Evolutionary conservation across 805 yeast genomes (phyloP), one percentile per base, ranked within the genome.

Genomic region (Saccharomycopsis fermentans): DNA sequence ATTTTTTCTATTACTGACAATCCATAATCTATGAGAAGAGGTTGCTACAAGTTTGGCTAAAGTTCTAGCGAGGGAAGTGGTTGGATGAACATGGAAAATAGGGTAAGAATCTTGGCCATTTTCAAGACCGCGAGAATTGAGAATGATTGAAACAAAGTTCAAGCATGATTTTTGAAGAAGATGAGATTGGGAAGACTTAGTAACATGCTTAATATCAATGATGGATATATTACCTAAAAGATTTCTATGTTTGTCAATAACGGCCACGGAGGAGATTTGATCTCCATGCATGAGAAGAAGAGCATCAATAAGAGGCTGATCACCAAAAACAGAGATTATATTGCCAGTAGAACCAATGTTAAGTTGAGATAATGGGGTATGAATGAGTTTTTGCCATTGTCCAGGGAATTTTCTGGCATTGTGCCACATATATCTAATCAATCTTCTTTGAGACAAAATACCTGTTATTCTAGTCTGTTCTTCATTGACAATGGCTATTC

Each of bases 71-170:
- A 94, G 77, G 0, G 94, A 84, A 9, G 95, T 82, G 47, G 80
- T 78, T 61, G 82, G 81, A 62, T 88, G 85, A 27, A 92, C 97
- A 70, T 92, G 96, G 78, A 92, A 92, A 47, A 94, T 92, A 17
- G 99, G 99, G 77, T 86, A 92, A 48, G 95, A 90, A 74, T 92
- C 99, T 71, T 91, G 90, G 56, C 97, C 97, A 68, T 90, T 91
- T 67, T 86, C 95, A 35, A 92, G 77, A 21, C 99, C 99, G 68
- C 96, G 84, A 58, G 85, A 84, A 63, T 87, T 85, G 63, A 94
- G 78, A 61, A 91, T 90, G 62, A 90, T 86, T 14, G 95, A 83
- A 59, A 92, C 82, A 69, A 92, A 92, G 71, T 87, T 94, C 66
- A 90, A 77, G 71, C 96, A 94, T 6, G 94, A 78, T 69, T 87